Evolutionary conservation across 257 asterid genomes (phyloP).

Genomic region (Solanum ossicruentum): DNA sequence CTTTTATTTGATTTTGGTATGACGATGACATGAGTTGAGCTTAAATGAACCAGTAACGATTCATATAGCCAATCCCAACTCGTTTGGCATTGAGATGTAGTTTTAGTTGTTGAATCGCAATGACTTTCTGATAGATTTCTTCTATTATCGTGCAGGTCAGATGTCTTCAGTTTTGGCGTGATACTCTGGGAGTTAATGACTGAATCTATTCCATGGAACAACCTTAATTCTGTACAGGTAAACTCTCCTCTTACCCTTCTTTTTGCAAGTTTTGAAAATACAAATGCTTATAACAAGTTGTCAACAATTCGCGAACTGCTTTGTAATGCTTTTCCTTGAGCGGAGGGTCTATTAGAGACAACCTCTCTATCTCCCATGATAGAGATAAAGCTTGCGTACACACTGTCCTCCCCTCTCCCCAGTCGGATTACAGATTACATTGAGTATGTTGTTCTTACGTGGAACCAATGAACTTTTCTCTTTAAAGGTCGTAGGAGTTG

Average conservation of each 20-base stretch:
- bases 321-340: background rate
- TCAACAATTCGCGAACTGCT: background rate
- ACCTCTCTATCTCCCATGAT: background rate
- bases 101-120: background rate
- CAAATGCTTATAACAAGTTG: background rate
- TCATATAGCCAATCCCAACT: background rate
- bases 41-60: background rate
- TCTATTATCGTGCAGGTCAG: conserved; percentile 36
- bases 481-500: conserved; percentile 56
- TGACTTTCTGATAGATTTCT: background rate
- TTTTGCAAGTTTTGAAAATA: background rate
- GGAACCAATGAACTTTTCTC: background rate
- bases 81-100: background rate
- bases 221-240: conserved; percentile 58
- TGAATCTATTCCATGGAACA: conserved; percentile 50
- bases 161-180: conserved; percentile 64
- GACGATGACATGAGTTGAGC: background rate
- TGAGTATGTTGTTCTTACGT: background rate
- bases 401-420: background rate
- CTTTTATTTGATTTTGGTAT: background rate
- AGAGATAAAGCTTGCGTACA: conserved; percentile 6
- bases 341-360: background rate
- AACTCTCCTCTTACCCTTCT: background rate
- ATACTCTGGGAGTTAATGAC: conserved; percentile 73
- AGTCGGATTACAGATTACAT: background rate